Evolutionary conservation across 495 filamentous ascomycete genomes (phyloP).

Genomic region (Podospora anserina): DNA sequence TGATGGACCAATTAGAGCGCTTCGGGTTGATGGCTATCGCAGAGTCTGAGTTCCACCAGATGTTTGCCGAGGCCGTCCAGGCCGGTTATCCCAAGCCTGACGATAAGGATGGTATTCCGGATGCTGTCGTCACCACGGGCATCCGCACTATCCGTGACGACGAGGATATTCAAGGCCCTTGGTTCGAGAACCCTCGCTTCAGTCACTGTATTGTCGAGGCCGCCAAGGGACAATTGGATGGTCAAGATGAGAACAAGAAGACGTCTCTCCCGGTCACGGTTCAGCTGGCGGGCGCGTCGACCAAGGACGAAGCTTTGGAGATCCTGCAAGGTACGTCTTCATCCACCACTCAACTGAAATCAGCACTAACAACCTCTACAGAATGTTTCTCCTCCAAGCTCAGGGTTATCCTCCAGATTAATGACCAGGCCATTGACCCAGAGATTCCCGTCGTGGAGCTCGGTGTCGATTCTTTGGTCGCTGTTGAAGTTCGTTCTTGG

Average conservation of each 20-base stretch:
- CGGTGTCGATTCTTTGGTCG: slow-evolving; percentile 47
- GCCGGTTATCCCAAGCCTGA: slow-evolving; percentile 11
- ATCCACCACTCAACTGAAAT: not conserved
- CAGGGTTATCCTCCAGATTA: slow-evolving; percentile 12
- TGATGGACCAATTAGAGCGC: not conserved
- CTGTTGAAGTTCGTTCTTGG: slow-evolving; percentile 45
- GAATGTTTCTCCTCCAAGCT: slow-evolving; percentile 14
- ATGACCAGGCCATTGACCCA: slow-evolving; percentile 5
- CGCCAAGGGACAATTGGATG: not conserved
- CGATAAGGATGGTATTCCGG: not conserved
- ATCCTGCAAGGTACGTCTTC: not conserved
- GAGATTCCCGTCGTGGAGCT: slow-evolving; percentile 18
- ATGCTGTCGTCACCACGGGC: slow-evolving; percentile 4
- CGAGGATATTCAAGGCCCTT: slow-evolving; percentile 6
- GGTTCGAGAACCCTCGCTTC: not conserved
- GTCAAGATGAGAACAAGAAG: slow-evolving; percentile 5
- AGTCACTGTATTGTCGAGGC: slow-evolving; percentile 1
- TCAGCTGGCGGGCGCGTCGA: not conserved
- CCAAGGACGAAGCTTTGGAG: slow-evolving; percentile 1
- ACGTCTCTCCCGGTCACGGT: not conserved
- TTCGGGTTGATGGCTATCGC: not conserved
- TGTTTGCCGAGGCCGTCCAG: slow-evolving; percentile 9
- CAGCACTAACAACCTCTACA: not conserved
- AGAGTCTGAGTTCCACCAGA: slow-evolving; percentile 1
- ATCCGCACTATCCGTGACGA: slow-evolving; percentile 11